Base-by-base conservation (phyloP, 179 eudicot species). In the Silene vulgaris region DNA sequence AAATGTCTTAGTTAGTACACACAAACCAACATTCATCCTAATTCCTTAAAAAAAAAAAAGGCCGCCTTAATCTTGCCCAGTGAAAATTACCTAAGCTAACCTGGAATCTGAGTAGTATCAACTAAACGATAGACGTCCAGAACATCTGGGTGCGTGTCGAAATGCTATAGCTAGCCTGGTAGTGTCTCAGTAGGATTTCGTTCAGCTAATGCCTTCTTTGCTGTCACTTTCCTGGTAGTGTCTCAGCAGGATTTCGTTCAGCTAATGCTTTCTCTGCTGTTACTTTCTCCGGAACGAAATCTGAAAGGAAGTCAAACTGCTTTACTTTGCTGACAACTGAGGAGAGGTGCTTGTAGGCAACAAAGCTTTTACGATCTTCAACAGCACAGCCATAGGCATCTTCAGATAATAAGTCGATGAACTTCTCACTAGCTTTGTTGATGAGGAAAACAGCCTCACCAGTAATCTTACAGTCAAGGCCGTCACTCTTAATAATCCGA, bases 231-330 rank as follows among this genome's bases (percentile, higher is more conserved):
- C 86, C 40, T 63, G 82, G 75, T 81, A 78, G 84, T 30, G 83
- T 82, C 78, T 82, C 86, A 28, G 83, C 79, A 57, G 86, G 77
- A 13, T 85, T 65, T 48, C 76, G 76, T 73, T 83, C 90, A 63
- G 88, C 86, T 69, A 89, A 85, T 71, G 98, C 97, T 82, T 86
- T 91, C 81, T 85, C 91, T 6, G 87, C 94, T 63, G 85, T 83
- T 75, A 91, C 82, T 83, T 92, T 90, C 86, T 89, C 90, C 37
- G 98, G 98, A 50, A 94, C 91, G 77, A 90, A 88, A 86, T 94
- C 98, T 86, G 93, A 84, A 54, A 94, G 92, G 79, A 94, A 94
- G 76, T 88, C 92, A 73, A 91, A 84, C 81, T 87, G 82, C 84
- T 76, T 83, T 76, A 80, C 82, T 73, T 84, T 86, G 65, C 86